Evolutionary conservation across 805 yeast genomes (phyloP), one percentile per base, ranked within the genome.

Genomic region (Ogataea sp.): DNA sequence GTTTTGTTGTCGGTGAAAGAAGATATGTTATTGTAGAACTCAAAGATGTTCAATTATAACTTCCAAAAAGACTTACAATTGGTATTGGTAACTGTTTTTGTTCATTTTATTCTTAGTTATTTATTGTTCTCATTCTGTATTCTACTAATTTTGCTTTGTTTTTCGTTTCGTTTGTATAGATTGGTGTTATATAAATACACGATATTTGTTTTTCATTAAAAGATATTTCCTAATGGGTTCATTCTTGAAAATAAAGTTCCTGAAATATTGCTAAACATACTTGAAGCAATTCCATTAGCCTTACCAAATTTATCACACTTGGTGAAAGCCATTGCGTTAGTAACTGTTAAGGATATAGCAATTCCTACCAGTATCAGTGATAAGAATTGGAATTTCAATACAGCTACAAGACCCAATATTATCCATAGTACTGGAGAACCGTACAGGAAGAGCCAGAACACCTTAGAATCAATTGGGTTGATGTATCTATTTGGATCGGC

Each of bases 281-380:
- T 72, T 20, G 68, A 62, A 5, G 89, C 86, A 38, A 83, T 55
- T 39, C 65, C 70, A 55, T 82, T 82, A 21, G 94, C 95, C 55
- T 78, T 83, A 37, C 95, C 86, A 62, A 89, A 90, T 63, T 84
- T 86, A 58, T 89, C 97, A 61, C 97, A 87, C 51, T 85, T 74
- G 20, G 95, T 84, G 61, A 85, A 90, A 0, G 97, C 97, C 65
- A 86, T 68, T 1, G 95, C 81, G 57, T 90, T 90, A 37, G 94
- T 85, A 34, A 79, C 54, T 0, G 93, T 83, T 44, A 90, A 68
- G 3, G 78, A 72, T 9, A 85, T 56, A 1, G 94, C 88, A 39
- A 89, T 76, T 4, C 64, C 56, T 4, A 83, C 80, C 32, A 85
- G 59, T 21, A 80, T 64, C 45, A 82, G 64, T 51, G 81, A 73